Evolutionary conservation across 345 rosid species (phyloP), one percentile per base, ranked within the genome.

Genomic region (Brassica nigra): DNA sequence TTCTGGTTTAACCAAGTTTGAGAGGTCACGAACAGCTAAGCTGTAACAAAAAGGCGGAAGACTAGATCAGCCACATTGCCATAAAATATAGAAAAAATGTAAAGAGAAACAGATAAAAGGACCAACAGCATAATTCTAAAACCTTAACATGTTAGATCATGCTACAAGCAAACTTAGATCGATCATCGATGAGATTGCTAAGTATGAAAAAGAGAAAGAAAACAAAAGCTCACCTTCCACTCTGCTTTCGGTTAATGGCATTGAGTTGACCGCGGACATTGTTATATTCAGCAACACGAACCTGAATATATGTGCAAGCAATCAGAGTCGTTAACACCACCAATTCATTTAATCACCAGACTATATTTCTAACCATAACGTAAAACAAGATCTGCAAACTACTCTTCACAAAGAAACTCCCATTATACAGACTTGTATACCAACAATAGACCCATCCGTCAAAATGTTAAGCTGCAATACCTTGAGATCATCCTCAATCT

Each of bases 401-500:
- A 62, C 36, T 31, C 36, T 61, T 23, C 30, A 62, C 73, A 73
- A 23, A 9, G 44, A 70, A 76, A 71, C 59, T n/a, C n/a, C 10
- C 9, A 68, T 11, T 36, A 58, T 27, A 61, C 27, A 52, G 54
- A 66, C 10, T 34, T 52, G 2, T 2, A 68, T 61, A 63, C 36
- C 16, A 68, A 68, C 2, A 20, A 20, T 20, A 20, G 23, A 20
- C 23, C 3, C 62, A 2, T 8, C 20, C 3, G 9, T 62, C 39
- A 39, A 36, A 6, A 67, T 16, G 30, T 52, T 1, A 15, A 23
- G 77, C 34, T 10, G 4, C 11, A 58, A 16, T 85, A 93, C 99
- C 99, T 96, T 96, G 82, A 96, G 97, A 88, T 96, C 98, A 91
- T 96, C 99, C 83, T 96, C 99, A 75, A 93, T 91, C 89, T 91